Evolutionary conservation across 2,329 filamentous ascomycete species (phyloP), one percentile per base, ranked within the genome.

Genomic region (Alternaria arborescens): DNA sequence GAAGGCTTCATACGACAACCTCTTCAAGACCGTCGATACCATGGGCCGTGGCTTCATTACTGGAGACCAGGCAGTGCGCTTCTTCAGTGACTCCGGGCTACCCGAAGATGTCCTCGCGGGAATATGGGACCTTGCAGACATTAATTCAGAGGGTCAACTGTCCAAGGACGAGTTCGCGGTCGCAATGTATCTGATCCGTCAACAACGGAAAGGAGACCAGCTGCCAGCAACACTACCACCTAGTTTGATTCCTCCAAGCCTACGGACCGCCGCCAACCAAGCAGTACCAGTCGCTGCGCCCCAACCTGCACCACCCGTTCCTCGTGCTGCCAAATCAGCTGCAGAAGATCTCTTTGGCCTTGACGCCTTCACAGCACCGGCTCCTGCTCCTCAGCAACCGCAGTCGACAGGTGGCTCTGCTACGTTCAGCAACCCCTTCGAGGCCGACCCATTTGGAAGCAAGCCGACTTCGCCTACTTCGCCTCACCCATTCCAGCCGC

Each of bases 101-200:
- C 88, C 92, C 1, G 94, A 98, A 75, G 94, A 97, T 71, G 88
- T 88, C 10, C 83, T 99, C 54, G 95, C 95, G 30, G 92, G 96
- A 71, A 97, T 99, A 65, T 99, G 95, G 95, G 95, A 99, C 77
- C 87, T 99, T 30, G 91, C 95, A 14, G 95, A 99, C 79, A 93
- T 97, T 79, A 93, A 92, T 73, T 95, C 93, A 8, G 91, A 94
- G 69, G 95, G 95, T 11, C 89, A 91, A 58, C 83, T 99, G 58
- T 93, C 86, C 47, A 88, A 88, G 70, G 95, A 99, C 68, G 94
- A 97, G 71, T 99, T 99, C 75, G 93, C 95, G 0, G 93, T 99
- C 47, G 94, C 95, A 54, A 97, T 99, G 94, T 96, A 96, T 76
- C 84, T 99, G 52, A 97, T 99, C 71, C 88, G 94, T 62, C 92